Evolutionary conservation across 1,284 basidiomycete species (phyloP).

Genomic region (Ustilago hordei): DNA sequence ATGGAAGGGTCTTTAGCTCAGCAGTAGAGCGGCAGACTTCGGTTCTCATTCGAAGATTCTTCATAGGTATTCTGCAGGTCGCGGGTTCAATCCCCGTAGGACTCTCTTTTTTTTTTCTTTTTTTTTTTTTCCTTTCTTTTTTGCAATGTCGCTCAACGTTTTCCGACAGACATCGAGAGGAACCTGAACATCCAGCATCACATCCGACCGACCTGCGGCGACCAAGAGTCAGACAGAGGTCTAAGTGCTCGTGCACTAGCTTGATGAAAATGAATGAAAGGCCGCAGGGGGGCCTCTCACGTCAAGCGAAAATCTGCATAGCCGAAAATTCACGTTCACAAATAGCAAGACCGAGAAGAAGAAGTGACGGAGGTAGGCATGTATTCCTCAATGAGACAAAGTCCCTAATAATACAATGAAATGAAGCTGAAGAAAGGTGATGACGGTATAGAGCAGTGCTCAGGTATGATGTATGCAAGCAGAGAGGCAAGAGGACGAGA

Average conservation of each 20-base stretch:
- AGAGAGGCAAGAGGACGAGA: background rate
- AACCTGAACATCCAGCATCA: background rate
- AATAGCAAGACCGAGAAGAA: background rate
- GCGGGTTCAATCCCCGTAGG: slow-evolving; percentile 59
- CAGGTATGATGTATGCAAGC: background rate
- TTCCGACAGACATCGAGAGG: no score
- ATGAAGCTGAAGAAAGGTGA: slow-evolving; percentile 14
- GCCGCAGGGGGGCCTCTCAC: background rate
- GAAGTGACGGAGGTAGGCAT: background rate
- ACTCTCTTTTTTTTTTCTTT: slow-evolving; percentile 22
- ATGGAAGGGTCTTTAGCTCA: slow-evolving; percentile 51
- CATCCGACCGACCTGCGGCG: background rate
- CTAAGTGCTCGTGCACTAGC: background rate
- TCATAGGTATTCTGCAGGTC: slow-evolving; percentile 48
- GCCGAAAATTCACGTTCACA: background rate
- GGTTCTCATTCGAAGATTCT: slow-evolving; percentile 12
- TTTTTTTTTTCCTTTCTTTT: background rate
- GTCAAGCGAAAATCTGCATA: background rate
- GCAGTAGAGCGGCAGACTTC: slow-evolving; percentile 59
- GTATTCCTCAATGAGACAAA: background rate
- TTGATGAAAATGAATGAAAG: background rate
- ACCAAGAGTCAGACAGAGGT: background rate
- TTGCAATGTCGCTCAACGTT: no score
- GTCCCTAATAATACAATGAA: slow-evolving; percentile 36
- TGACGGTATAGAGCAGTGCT: slow-evolving; percentile 1